Conservation (phyloP, 2,329 filamentous ascomycete species). For the Penicillium corylophilum region DNA sequence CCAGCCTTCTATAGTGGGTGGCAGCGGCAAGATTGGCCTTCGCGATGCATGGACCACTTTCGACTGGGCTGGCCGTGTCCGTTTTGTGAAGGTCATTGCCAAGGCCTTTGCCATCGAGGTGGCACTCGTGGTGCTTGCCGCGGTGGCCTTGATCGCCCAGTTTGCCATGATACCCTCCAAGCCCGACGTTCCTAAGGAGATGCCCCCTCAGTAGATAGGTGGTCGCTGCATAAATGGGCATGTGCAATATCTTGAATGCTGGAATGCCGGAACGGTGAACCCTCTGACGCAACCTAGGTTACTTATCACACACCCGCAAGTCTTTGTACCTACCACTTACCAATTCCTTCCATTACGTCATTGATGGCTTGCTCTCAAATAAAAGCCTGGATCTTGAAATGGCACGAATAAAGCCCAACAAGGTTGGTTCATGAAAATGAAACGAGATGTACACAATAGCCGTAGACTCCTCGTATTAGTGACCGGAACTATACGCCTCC, state of each 20-base stretch:
- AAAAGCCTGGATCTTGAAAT: background rate
- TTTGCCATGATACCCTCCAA: conserved; percentile 41
- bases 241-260: background rate
- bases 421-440: no score
- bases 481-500: background rate
- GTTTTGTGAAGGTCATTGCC: conserved; percentile 71
- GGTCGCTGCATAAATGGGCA: background rate
- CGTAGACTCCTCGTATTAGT: background rate
- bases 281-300: background rate
- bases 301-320: background rate
- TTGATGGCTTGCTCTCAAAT: background rate
- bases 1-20: conserved; percentile 70
- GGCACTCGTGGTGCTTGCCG: conserved; percentile 49
- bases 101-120: conserved; percentile 65
- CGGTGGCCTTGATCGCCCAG: conserved; percentile 54
- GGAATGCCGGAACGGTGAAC: background rate
- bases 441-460: no score
- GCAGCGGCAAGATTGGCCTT: conserved; percentile 68
- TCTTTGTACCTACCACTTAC: no score
- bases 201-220: background rate
- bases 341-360: background rate
- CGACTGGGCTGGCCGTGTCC: conserved; percentile 67
- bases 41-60: conserved; percentile 78
- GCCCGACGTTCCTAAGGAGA: background rate
- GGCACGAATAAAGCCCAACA: background rate